Evolutionary conservation across 2,329 filamentous ascomycete genomes (phyloP), one percentile per base, ranked within the genome.

Genomic region (Fusarium sp.): DNA sequence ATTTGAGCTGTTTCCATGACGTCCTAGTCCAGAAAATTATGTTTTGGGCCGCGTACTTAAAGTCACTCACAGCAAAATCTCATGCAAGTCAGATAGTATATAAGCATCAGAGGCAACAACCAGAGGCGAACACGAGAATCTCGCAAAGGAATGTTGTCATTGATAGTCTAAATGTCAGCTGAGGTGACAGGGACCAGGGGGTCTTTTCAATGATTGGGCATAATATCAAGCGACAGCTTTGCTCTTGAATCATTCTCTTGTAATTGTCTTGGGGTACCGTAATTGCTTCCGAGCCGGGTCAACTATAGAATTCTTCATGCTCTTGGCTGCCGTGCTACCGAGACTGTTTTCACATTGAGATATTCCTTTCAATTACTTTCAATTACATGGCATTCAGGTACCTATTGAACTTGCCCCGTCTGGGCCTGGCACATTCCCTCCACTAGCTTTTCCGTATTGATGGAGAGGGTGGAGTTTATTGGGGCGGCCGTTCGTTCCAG

Each of bases 391-490:
- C 41, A 43, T 58, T 57, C 33, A 57, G 39, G 45, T 48, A 48
- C 50, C 23, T 40, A 51, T n/a, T 42, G 48, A 56, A 60, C 70
- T 62, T 72, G 49, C 43, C 59, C 51, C 29, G 10, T 60, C 46
- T 67, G 14, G 58, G 61, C 52, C 50, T 66, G 62, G 35, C 23
- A 41, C 35, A n/a, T 41, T 29, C 42, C 13, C 37, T 23, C 50
- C 49, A 27, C 50, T 66, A 57, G 46, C 29, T 62, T 33, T 33
- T 15, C 31, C 37, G 29, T 31, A 31, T 31, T 11, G 10, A 31
- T 10, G 29, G 11, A 39, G 48, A 58, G 48, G 54, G 53, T 49
- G 67, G 53, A 50, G 29, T 49, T 59, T 39, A 51, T 59, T 39
- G 48, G 55, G 55, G 50, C 53, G 23, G 45, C 54, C 57, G 63